Evolutionary conservation across 2,329 filamentous ascomycete species (phyloP).

Genomic region (Colletotrichum sp.): DNA sequence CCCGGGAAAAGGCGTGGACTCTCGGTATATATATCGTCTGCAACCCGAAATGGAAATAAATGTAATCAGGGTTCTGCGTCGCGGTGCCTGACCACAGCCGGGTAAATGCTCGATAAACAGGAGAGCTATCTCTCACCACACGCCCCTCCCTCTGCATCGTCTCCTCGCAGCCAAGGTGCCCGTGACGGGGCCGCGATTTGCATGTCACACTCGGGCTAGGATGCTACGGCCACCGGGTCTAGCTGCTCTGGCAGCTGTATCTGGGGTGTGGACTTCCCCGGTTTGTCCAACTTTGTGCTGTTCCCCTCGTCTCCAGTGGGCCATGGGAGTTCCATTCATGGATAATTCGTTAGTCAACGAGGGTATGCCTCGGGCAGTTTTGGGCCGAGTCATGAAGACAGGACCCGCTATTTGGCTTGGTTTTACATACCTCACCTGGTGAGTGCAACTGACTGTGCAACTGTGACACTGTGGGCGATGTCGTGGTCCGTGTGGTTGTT

Average conservation of each 20-base stretch:
- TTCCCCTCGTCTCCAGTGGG: not conserved
- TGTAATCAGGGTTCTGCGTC: not conserved
- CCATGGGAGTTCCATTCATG: constrained; percentile 10
- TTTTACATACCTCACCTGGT: not conserved
- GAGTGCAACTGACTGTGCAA: no score
- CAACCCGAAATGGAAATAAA: not conserved
- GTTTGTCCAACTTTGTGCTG: not conserved
- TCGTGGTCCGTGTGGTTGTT: not conserved
- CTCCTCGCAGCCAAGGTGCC: not conserved
- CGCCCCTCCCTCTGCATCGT: not conserved
- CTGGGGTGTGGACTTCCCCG: constrained; percentile 7
- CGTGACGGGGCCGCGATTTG: not conserved
- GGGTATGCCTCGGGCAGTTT: constrained; percentile 11
- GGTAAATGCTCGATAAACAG: not conserved
- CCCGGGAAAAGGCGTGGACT: not conserved
- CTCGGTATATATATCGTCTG: constrained; percentile 14
- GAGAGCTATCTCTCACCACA: not conserved
- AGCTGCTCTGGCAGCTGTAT: not conserved
- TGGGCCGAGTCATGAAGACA: constrained; percentile 13
- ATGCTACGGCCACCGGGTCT: not conserved
- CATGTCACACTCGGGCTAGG: not conserved
- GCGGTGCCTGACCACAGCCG: not conserved
- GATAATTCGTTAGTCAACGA: constrained; percentile 12
- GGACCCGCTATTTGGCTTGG: not conserved
- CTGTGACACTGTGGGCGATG: not conserved